Base-by-base conservation (phyloP, 73 alveolate species). In the Paramecium tetraurelia region DNA sequence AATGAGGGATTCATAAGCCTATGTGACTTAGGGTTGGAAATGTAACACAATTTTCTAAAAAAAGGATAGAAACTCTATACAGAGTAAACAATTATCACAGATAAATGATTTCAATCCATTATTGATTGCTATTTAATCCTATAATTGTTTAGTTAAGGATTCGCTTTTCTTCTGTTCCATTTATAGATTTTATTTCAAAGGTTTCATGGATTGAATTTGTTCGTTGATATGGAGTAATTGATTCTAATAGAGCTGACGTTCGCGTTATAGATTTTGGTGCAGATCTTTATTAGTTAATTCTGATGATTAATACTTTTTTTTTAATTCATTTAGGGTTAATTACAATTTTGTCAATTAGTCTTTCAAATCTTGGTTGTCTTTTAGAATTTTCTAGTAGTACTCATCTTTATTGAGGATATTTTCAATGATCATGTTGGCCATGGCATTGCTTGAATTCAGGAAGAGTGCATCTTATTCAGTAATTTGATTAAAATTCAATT, bases 151-250 rank as follows among this genome's bases (percentile, higher is more conserved):
- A 3, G 90, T 43, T 44, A 80, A 24, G 12, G 48, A 80, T 80
- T 80, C 90, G 46, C 48, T 44, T n/a, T 80, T 80, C 44, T 80
- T 80, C 46, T 80, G 8, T 44, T 80, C 90, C 76, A 80, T 80
- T 29, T 80, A 80, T 1, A 80, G n/a, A 11, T 40, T 44, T 44
- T 46, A 11, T 80, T 80, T 6, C n/a, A 80, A 43, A 44, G 46
- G 48, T 48, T 80, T 80, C 90, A 80, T 80, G 1, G 76, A 18
- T 41, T 41, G n/a, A 38, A 80, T 80, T 43, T 80, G 20, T 27
- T 80, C 90, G 22, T 80, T 80, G 6, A 80, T 80, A 43, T 80
- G 44, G 0, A 80, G 7, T 48, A 80, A 24, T 24, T 80, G 58
- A 41, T 80, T 43, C 22, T 80, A 80, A 24, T 80, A 80, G 12